Evolutionary conservation across 1,284 basidiomycete species (phyloP).

Genomic region (Leccinum subfulvum): DNA sequence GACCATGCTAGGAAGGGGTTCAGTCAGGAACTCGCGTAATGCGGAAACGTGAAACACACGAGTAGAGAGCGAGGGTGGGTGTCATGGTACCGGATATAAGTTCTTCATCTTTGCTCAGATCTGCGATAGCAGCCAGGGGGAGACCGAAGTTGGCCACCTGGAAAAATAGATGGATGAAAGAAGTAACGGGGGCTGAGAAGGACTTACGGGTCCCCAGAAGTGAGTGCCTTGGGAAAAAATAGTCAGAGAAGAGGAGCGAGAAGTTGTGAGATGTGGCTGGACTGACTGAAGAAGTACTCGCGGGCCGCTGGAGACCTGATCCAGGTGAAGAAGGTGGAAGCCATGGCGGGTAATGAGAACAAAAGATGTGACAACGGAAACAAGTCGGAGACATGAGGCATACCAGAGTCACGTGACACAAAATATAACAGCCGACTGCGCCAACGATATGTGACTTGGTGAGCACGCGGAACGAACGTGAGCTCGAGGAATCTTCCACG

Average conservation of each 20-base stretch:
- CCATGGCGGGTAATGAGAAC: constrained; percentile 47
- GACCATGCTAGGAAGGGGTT: constrained; percentile 59
- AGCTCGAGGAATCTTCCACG: neutral
- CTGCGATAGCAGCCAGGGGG: constrained; percentile 86
- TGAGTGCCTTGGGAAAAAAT: constrained; percentile 68
- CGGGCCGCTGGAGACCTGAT: constrained; percentile 84
- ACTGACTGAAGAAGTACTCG: constrained; percentile 92
- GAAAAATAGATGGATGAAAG: constrained; percentile 21
- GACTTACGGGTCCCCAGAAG: constrained; percentile 91
- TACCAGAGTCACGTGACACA: constrained; percentile 18
- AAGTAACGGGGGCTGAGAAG: constrained; percentile 8
- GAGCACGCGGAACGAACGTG: neutral
- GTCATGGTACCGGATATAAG: constrained; percentile 96
- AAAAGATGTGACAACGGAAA: neutral
- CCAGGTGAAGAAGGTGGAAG: constrained; percentile 83
- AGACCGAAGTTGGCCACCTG: constrained; percentile 97
- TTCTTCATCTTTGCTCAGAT: constrained; percentile 91
- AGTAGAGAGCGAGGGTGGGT: constrained; percentile 83
- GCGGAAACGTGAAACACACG: constrained; percentile 58
- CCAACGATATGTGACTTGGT: neutral
- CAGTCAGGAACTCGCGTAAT: constrained; percentile 5
- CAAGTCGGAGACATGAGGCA: neutral
- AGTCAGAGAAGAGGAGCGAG: constrained; percentile 11
- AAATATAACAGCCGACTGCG: neutral
- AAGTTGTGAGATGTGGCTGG: neutral